Evolutionary conservation across 139 green algal species (phyloP).

Genomic region (Mesotaenium endlicherianum): DNA sequence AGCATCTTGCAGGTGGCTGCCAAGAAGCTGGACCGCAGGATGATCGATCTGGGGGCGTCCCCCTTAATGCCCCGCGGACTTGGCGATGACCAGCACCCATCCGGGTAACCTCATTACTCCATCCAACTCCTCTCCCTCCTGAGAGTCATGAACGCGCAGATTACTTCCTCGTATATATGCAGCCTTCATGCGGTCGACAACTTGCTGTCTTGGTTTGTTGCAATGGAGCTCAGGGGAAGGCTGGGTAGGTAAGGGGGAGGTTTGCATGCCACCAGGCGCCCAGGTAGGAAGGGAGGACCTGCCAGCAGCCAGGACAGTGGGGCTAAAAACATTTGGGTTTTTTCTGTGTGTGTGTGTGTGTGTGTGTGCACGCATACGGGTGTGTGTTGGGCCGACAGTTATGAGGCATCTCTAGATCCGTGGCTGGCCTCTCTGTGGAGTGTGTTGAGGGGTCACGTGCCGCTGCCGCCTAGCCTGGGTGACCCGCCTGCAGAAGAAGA

Average conservation of each 20-base stretch:
- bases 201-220: too few species aligned
- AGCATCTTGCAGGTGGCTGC: slow-evolving; percentile 59
- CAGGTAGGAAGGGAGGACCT: too few species aligned
- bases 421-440: slow-evolving; percentile 82
- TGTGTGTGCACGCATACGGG: neutral
- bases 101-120: slow-evolving; percentile 25
- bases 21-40: slow-evolving; percentile 85
- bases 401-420: slow-evolving; percentile 82
- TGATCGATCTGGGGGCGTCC: slow-evolving; percentile 75
- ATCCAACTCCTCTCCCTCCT: too few species aligned
- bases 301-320: too few species aligned
- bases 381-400: slow-evolving; percentile 60
- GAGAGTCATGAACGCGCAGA: too few species aligned
- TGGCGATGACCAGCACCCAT: slow-evolving; percentile 80
- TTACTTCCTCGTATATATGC: neutral
- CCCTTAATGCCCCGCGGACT: slow-evolving; percentile 69
- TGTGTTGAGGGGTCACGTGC: slow-evolving; percentile 39
- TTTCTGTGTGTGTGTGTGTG: neutral
- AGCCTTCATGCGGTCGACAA: neutral
- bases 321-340: too few species aligned
- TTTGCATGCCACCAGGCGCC: too few species aligned
- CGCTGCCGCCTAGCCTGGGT: neutral
- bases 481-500: neutral
- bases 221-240: too few species aligned
- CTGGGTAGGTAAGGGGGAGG: too few species aligned